Evolutionary conservation across 495 filamentous ascomycete species (phyloP).

Genomic region (Xylaria grammica): DNA sequence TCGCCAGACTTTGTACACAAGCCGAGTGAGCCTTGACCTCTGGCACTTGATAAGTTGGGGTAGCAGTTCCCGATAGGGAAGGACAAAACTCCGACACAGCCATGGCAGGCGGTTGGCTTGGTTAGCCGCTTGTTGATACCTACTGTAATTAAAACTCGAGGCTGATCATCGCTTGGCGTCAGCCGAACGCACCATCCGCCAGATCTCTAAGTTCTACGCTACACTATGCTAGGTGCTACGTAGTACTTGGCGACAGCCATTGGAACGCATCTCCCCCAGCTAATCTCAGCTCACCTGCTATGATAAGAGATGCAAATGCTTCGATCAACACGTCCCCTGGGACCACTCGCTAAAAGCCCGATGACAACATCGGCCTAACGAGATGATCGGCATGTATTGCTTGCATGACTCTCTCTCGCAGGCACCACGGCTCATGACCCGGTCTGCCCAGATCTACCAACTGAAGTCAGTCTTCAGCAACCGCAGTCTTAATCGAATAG

Average conservation of each 20-base stretch:
- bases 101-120: background rate
- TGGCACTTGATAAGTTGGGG: constrained; percentile 1
- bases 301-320: constrained; percentile 11
- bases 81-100: constrained; percentile 2
- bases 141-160: constrained; percentile 13
- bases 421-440: constrained; percentile 11
- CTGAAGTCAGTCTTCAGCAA: background rate
- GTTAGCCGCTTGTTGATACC: constrained; percentile 8
- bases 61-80: constrained; percentile 11
- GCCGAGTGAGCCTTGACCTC: constrained; percentile 8
- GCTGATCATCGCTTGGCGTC: constrained; percentile 23
- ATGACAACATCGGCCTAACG: background rate
- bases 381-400: constrained; percentile 11
- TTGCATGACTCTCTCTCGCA: background rate
- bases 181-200: constrained; percentile 10
- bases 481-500: background rate
- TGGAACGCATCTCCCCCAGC: constrained; percentile 4
- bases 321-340: constrained; percentile 4
- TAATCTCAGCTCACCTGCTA: constrained; percentile 14
- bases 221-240: background rate
- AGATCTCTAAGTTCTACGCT: constrained; percentile 10
- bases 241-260: background rate
- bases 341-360: background rate
- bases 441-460: constrained; percentile 18
- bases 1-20: constrained; percentile 3